Percentiles rank a stretch among this genome's conserved stretches.
Evolutionary conservation across 257 asterid genomes (phyloP).

Genomic region (Solanum appendiculatum): DNA sequence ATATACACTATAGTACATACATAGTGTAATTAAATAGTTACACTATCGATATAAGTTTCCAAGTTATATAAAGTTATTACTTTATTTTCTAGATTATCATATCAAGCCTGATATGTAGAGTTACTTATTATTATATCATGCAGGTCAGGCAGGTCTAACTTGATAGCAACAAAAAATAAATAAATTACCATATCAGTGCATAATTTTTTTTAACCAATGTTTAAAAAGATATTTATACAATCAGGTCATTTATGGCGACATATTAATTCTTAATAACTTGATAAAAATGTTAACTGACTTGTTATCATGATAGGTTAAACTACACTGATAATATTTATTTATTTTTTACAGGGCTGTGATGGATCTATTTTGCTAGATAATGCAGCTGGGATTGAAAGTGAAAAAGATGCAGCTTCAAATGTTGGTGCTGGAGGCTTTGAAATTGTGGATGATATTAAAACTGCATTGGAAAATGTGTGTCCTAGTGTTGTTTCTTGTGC

Average conservation of each 20-base stretch:
- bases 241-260: background rate
- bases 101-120: background rate
- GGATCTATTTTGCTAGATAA: slow-evolving; percentile 25
- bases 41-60: background rate
- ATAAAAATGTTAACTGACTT: background rate
- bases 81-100: background rate
- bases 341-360: slow-evolving; percentile 25
- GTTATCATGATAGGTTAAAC: background rate
- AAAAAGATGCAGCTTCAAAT: slow-evolving; percentile 20
- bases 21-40: too few species aligned
- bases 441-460: slow-evolving; percentile 23
- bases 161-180: background rate
- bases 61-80: background rate
- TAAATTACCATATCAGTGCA: background rate
- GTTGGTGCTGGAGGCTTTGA: slow-evolving; percentile 6
- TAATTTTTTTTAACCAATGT: background rate
- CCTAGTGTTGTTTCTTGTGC: slow-evolving; percentile 37
- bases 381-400: slow-evolving; percentile 15
- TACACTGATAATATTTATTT: background rate
- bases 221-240: background rate
- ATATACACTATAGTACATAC: too few species aligned
- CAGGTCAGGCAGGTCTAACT: background rate
- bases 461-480: slow-evolving; percentile 22
- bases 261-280: background rate
- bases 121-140: background rate